phyloP scores from a whole-genome alignment of 768 basidiomycete genomes.

The Porphyrellus cyaneotinctus region DNA sequence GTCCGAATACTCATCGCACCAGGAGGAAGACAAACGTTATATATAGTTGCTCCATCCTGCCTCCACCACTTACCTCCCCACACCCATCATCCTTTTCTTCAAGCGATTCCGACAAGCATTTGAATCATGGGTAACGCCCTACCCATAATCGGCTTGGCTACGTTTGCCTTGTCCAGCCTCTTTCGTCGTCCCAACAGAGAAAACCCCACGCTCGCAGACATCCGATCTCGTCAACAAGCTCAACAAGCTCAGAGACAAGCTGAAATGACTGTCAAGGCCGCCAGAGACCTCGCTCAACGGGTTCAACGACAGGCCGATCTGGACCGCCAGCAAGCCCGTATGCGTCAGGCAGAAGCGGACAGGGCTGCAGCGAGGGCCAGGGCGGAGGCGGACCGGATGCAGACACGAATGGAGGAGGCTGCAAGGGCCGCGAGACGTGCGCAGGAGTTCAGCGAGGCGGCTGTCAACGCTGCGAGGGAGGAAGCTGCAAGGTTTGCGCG shows the following conservation, averaged over 20 bases:
- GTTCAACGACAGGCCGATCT: constrained; percentile 1
- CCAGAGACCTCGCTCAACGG: neutral
- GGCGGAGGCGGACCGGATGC: constrained; percentile 5
- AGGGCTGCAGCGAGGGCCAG: constrained; percentile 3
- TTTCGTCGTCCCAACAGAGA: constrained; percentile 1
- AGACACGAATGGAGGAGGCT: constrained; percentile 6
- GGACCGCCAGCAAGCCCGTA: constrained; percentile 4
- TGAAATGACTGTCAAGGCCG: constrained; percentile 1
- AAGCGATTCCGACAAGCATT: too few relatives aligned
- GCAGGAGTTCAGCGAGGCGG: constrained; percentile 3
- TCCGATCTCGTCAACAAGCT: constrained; percentile 3
- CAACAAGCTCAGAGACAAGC: constrained; percentile 5
- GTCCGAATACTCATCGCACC: too few relatives aligned
- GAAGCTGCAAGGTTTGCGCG: constrained; percentile 3
- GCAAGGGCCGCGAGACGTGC: neutral
- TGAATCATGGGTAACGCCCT: too few relatives aligned
- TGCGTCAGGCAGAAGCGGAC: constrained; percentile 7
- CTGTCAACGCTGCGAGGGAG: constrained; percentile 2
- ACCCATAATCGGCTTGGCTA: too few relatives aligned
- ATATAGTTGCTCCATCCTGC: too few relatives aligned
- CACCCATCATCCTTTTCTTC: too few relatives aligned
- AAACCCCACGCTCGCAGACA: constrained; percentile 11
- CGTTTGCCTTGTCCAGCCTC: too few relatives aligned
- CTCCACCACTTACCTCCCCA: too few relatives aligned
- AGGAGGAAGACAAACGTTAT: too few relatives aligned